Percentiles rank a stretch among this genome's conserved stretches.
phyloP scores from a whole-genome alignment of 2,329 filamentous ascomycete genomes.

The Hymenoscyphus linearis region DNA sequence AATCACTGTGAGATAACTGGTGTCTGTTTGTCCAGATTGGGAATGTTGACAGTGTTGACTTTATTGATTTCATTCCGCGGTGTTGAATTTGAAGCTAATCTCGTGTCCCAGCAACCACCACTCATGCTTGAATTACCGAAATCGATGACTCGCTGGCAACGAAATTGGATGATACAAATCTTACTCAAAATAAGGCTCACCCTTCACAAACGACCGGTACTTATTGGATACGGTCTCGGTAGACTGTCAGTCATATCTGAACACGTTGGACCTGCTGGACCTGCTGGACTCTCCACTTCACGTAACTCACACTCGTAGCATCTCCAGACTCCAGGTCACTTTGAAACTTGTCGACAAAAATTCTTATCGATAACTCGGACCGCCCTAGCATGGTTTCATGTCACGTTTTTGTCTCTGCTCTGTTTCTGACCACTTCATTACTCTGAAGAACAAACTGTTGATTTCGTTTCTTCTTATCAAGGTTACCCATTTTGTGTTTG shows the following conservation, averaged over 20 bases:
- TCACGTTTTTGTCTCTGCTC: not conserved
- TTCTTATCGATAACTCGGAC: not conserved
- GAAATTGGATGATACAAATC: not conserved
- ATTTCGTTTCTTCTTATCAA: too few species aligned
- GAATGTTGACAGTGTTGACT: not conserved
- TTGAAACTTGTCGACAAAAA: not conserved
- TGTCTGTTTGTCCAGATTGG: not conserved
- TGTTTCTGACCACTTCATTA: too few species aligned
- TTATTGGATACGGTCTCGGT: not conserved
- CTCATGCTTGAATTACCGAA: not conserved
- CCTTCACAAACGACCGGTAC: too few species aligned
- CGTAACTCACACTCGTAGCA: not conserved
- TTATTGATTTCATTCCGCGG: not conserved
- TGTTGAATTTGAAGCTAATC: not conserved
- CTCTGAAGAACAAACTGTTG: too few species aligned
- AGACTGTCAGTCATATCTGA: not conserved
- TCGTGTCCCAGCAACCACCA: constrained; percentile 5
- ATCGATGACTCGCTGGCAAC: not conserved
- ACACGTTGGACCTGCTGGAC: not conserved
- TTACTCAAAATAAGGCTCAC: not conserved
- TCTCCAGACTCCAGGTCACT: not conserved
- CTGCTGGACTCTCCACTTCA: not conserved
- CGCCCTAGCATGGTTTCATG: not conserved
- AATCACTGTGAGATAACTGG: not conserved
- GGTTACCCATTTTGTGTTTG: too few species aligned